Evolutionary conservation across 192 early-diverging fungal genomes (phyloP).

Genomic region (Dissophora ornata): DNA sequence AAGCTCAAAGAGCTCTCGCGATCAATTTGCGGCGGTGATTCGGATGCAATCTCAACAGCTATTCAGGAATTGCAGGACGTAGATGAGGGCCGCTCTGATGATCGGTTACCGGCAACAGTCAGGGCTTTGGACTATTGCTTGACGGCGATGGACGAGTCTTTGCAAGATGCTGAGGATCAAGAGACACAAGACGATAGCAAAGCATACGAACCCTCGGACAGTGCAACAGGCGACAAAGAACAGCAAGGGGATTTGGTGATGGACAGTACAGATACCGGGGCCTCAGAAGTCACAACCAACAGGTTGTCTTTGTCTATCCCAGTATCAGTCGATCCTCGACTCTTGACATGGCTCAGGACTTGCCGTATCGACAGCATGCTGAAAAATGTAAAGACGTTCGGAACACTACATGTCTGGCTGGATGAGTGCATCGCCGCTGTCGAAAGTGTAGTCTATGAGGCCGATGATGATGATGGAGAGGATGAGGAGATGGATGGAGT

Average conservation of each 20-base stretch:
- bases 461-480: constrained; percentile 19
- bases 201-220: not conserved
- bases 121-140: constrained; percentile 24
- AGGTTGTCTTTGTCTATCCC: not conserved
- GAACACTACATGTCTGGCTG: constrained; percentile 41
- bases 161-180: not conserved
- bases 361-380: constrained; percentile 34
- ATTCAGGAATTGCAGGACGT: not conserved
- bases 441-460: constrained; percentile 35
- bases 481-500: constrained; percentile 12
- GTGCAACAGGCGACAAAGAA: too few relatives aligned
- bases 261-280: not conserved
- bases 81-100: not conserved
- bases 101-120: not conserved
- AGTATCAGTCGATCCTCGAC: constrained; percentile 19
- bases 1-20: constrained; percentile 23
- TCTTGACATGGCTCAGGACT: constrained; percentile 31
- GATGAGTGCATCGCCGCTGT: constrained; percentile 18
- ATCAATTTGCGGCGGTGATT: constrained; percentile 16
- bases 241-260: not conserved
- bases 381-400: constrained; percentile 29
- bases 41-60: constrained; percentile 18
- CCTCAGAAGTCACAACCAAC: too few relatives aligned
- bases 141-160: constrained; percentile 27
- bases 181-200: not conserved